Evolutionary conservation across 768 basidiomycete genomes (phyloP), one percentile per base, ranked within the genome.

Genomic region (Lactifluus echinatus): DNA sequence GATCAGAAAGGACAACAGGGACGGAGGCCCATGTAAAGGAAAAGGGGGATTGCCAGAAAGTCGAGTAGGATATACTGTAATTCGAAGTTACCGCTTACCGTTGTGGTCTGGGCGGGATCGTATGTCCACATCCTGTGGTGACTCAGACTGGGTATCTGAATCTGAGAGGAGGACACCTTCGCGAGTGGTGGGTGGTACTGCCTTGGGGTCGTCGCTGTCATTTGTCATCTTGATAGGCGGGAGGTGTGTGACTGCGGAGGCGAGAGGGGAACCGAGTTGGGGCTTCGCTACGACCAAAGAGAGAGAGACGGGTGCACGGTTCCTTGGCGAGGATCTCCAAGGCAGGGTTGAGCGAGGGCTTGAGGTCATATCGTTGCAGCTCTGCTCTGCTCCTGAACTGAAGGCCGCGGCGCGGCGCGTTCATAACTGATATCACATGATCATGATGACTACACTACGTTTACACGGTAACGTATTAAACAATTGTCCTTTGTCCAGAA

Each of bases 211-310:
- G 8, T 49, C 52, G 5, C 47, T 3, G 26, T 50, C 53, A 21
- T 14, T 24, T 3, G 53, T 4, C 44, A 54, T 61, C 36, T 34
- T 56, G 26, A 55, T 21, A 24, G 42, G 29, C 15, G 55, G 59
- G 33, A 63, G 52, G 21, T 45, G 56, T 8, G 59, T 31, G 28
- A 57, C 45, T 54, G 62, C 62, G 48, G 62, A 61, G 2, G 49
- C 31, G 8, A 37, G 31, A n/a, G 59, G 55, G 19, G 56, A 31
- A 43, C 31, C 39, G 8, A 45, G 48, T 44, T 63, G 46, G 15
- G 62, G 60, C 10, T 26, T 42, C 14, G 62, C 62, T 14, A 63
- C 21, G 5, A 63, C 14, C 21, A 63, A 52, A 10, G 62, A 63
- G 1, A 63, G 46, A 33, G 62, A 63, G 10, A 56, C 43, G 1